phyloP scores from a whole-genome alignment of 176 grass and related monocot species.

The Metroxylon sagu region DNA sequence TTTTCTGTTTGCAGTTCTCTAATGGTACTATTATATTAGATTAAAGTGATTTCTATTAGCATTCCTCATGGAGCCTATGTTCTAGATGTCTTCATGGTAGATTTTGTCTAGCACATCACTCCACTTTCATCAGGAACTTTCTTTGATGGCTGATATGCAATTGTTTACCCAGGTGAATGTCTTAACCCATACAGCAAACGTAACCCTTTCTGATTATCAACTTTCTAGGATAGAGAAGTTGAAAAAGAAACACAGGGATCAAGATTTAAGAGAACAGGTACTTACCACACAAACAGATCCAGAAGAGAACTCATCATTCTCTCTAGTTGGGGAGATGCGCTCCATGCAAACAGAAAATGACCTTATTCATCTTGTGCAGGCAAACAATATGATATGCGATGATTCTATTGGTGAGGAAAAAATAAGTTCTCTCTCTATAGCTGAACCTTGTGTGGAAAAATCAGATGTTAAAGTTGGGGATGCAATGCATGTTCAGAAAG shows the following conservation, averaged over 20 bases:
- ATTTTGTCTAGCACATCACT: no score
- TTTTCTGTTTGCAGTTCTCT: no score
- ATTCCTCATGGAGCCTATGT: no score
- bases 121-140: no score
- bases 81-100: no score
- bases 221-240: slow-evolving; percentile 23
- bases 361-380: not conserved
- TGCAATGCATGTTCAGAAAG: not conserved
- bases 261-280: slow-evolving; percentile 39
- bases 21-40: no score
- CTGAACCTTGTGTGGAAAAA: no score
- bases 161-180: slow-evolving; percentile 57
- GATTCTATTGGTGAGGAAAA: slow-evolving; percentile 8
- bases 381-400: no score
- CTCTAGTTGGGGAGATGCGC: not conserved
- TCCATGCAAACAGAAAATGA: not conserved
- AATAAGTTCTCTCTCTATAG: no score
- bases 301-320: slow-evolving; percentile 5
- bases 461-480: not conserved
- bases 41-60: no score
- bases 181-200: slow-evolving; percentile 56
- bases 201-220: slow-evolving; percentile 11
- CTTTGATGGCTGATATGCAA: not conserved
- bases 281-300: slow-evolving; percentile 2
- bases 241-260: slow-evolving; percentile 31